A percentile compares a stretch with the other conserved stretches of the same genome.
Conservation (phyloP, 2,329 filamentous ascomycete genomes). For the Geosmithia flava region DNA sequence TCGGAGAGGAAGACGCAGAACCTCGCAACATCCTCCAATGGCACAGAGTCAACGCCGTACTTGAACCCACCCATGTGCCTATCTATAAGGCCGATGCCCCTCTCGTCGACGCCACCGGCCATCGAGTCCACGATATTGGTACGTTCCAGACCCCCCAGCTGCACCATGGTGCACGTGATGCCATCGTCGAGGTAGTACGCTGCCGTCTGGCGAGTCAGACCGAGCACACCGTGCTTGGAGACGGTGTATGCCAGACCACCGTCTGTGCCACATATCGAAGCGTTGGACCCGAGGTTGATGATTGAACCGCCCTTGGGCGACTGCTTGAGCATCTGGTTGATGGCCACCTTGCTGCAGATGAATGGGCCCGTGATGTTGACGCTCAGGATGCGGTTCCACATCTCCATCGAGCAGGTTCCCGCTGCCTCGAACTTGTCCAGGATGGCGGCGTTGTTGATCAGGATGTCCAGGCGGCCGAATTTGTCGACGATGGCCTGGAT, state of each 20-base stretch:
- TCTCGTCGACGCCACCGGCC: not conserved
- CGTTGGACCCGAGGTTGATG: slow-evolving; percentile 38
- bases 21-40: slow-evolving; percentile 23
- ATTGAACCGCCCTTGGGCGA: slow-evolving; percentile 26
- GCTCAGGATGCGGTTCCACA: slow-evolving; percentile 41
- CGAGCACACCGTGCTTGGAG: slow-evolving; percentile 40
- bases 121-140: slow-evolving; percentile 41
- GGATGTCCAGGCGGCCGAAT: slow-evolving; percentile 30
- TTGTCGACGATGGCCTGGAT: slow-evolving; percentile 6
- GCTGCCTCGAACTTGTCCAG: slow-evolving; percentile 44
- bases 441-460: slow-evolving; percentile 46
- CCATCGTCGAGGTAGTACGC: slow-evolving; percentile 40
- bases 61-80: slow-evolving; percentile 18
- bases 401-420: slow-evolving; percentile 26
- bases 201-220: slow-evolving; percentile 44
- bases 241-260: slow-evolving; percentile 36
- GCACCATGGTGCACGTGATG: slow-evolving; percentile 35
- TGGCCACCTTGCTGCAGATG: slow-evolving; percentile 35
- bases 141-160: slow-evolving; percentile 37
- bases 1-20: slow-evolving; percentile 23
- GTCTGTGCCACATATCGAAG: slow-evolving; percentile 25
- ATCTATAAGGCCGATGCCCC: slow-evolving; percentile 14
- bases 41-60: slow-evolving; percentile 13
- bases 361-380: slow-evolving; percentile 45
- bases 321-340: slow-evolving; percentile 17